phyloP scores from a whole-genome alignment of 306 rosid species.

The Ormosia semicastrata region DNA sequence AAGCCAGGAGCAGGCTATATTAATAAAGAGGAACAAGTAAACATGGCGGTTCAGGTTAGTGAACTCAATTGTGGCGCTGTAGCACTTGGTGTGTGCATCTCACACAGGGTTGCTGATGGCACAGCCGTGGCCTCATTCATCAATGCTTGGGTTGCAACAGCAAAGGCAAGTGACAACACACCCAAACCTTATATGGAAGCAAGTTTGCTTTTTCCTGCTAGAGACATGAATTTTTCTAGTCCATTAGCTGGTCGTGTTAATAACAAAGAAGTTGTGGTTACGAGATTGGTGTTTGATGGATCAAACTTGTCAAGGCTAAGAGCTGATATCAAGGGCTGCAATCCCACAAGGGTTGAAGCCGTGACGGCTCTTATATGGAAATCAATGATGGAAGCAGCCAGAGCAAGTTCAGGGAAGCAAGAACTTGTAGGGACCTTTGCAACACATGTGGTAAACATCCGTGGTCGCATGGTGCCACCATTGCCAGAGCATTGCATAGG shows the following conservation, averaged over 20 bases:
- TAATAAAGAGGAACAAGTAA: background rate
- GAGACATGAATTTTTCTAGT: background rate
- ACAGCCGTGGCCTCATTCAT: background rate
- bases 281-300: background rate
- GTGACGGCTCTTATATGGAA: constrained; percentile 19
- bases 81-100: constrained; percentile 22
- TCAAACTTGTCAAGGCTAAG: background rate
- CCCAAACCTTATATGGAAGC: background rate
- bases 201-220: background rate
- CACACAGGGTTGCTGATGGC: constrained; percentile 25
- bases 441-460: constrained; percentile 16
- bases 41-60: background rate
- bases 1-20: background rate
- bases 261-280: background rate
- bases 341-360: constrained; percentile 2
- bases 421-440: background rate
- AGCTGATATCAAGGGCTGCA: background rate
- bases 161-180: background rate
- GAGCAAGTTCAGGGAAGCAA: background rate
- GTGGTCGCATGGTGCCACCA: background rate
- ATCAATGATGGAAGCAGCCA: background rate
- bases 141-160: constrained; percentile 3
- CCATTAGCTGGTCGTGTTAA: too few relatives aligned
- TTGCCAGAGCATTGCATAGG: background rate
- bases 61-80: constrained; percentile 22